Evolutionary conservation across 148 eudicot species (phyloP).

Genomic region (Chenopodium berlandieri): DNA sequence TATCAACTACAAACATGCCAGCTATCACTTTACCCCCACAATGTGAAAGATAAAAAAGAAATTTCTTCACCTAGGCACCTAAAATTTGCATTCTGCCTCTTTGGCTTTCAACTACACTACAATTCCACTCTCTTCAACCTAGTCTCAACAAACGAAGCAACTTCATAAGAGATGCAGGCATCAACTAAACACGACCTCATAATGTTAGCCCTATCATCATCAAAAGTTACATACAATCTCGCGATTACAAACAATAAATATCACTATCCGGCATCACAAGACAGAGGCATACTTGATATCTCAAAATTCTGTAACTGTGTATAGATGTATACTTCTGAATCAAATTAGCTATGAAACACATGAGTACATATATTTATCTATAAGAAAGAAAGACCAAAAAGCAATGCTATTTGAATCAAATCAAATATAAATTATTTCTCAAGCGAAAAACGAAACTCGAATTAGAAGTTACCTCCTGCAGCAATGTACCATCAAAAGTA

Average conservation of each 20-base stretch:
- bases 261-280: background rate
- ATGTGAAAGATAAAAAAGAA: background rate
- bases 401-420: background rate
- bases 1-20: background rate
- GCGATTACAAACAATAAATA: no score
- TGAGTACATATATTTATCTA: background rate
- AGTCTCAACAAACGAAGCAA: background rate
- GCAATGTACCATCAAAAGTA: constrained; percentile 61
- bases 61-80: background rate
- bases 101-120: background rate
- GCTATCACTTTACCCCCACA: background rate
- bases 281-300: background rate
- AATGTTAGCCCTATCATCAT: background rate
- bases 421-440: background rate
- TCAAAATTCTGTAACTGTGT: background rate
- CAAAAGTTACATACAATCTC: no score
- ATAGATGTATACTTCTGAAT: background rate
- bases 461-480: constrained; percentile 58
- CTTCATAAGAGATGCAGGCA: background rate
- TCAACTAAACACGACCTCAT: background rate
- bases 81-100: background rate
- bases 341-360: background rate
- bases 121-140: background rate
- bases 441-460: background rate
- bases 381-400: background rate